Percentiles rank a stretch among this genome's conserved stretches.
These are phyloP conservation scores for Lentinula aciculospora DNA, from an alignment of 768 basidiomycete genomes.

Conservation along the genomic window DNA sequence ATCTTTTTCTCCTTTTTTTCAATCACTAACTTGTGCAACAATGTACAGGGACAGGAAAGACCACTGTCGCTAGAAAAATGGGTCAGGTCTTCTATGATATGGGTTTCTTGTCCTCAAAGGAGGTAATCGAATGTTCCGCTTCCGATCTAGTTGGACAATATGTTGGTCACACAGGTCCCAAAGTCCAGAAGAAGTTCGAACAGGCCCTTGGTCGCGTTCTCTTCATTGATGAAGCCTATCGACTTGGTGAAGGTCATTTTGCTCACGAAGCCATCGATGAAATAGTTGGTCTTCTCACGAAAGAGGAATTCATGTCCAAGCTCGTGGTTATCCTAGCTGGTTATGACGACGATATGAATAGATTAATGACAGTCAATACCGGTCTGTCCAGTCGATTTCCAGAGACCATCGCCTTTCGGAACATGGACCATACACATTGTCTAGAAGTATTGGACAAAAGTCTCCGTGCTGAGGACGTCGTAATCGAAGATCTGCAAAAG, in stretches of 20 bases:
- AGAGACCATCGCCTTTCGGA: conserved; percentile 33
- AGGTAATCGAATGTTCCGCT: conserved; percentile 64
- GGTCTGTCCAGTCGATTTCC: conserved; percentile 43
- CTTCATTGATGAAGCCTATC: conserved; percentile 71
- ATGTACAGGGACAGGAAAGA: conserved; percentile 42
- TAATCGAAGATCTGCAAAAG: conserved; percentile 19
- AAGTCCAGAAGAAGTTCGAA: conserved; percentile 54
- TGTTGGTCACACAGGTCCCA: conserved; percentile 69
- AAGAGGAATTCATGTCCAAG: conserved; percentile 31
- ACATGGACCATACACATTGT: conserved; percentile 30
- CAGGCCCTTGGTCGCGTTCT: conserved; percentile 64
- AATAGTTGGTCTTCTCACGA: conserved; percentile 45
- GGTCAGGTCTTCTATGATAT: conserved; percentile 49
- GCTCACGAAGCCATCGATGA: conserved; percentile 73
- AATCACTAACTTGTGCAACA: neutral
- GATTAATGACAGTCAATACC: conserved; percentile 31
- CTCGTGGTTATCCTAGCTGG: conserved; percentile 43
- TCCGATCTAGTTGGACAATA: conserved; percentile 67
- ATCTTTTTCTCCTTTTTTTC: neutral
- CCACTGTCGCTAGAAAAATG: conserved; percentile 45
- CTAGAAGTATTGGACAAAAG: conserved; percentile 28
- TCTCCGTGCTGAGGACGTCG: conserved; percentile 24
- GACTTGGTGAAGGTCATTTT: conserved; percentile 54
- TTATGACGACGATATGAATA: conserved; percentile 42
- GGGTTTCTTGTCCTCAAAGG: conserved; percentile 38